Evolutionary conservation across 2,329 filamentous ascomycete species (phyloP).

Genomic region (Hymenoscyphus infarciens): DNA sequence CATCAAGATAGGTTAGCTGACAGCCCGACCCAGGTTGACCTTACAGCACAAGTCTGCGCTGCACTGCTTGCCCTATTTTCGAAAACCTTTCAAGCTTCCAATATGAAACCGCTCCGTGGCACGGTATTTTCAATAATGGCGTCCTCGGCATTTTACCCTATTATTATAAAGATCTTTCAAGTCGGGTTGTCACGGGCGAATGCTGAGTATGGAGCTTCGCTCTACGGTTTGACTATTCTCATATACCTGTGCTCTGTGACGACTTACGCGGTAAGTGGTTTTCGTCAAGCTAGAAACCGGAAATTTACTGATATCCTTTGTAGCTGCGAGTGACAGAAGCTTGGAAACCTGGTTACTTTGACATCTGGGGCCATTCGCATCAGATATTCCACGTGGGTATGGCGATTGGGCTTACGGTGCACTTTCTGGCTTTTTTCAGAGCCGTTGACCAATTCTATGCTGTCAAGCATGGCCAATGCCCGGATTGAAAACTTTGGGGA

Average conservation of each 20-base stretch:
- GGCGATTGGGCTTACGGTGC: background rate
- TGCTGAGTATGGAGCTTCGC: background rate
- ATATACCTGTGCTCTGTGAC: constrained; percentile 2
- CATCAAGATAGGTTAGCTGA: background rate
- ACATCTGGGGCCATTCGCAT: background rate
- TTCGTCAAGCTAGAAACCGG: background rate
- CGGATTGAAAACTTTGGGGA: background rate
- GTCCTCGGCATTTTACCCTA: background rate
- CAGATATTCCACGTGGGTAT: background rate
- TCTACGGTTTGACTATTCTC: background rate
- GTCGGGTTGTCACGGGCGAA: background rate
- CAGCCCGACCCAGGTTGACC: background rate
- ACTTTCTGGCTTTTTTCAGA: background rate
- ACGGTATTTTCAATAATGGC: background rate
- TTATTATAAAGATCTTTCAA: constrained; percentile 1
- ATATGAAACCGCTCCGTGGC: background rate
- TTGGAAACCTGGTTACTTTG: background rate
- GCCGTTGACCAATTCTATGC: background rate
- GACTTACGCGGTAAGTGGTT: background rate
- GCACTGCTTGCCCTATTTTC: background rate
- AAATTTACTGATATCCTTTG: background rate
- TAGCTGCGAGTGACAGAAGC: background rate
- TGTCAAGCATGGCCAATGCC: background rate
- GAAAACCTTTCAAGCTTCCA: background rate
- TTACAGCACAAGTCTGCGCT: background rate